Conservation (phyloP, 1,284 basidiomycete genomes). For the Taiwanofungus camphoratus region DNA sequence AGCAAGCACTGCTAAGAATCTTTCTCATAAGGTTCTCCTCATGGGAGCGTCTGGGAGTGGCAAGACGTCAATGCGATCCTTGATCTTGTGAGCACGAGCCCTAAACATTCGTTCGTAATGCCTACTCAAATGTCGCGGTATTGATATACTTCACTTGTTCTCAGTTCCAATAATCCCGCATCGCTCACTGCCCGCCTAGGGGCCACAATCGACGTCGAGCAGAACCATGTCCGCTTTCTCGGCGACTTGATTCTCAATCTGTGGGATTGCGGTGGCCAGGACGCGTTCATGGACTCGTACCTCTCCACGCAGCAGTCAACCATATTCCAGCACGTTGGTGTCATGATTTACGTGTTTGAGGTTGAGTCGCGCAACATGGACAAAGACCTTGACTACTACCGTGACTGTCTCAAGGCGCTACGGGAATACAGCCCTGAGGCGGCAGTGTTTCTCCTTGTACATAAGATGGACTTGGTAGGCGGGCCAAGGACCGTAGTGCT, state of each 20-base stretch:
- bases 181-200: constrained; percentile 88
- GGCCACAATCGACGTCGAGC: constrained; percentile 96
- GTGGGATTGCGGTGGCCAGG: constrained; percentile 99
- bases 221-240: constrained; percentile 95
- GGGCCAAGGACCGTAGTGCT: constrained; percentile 55
- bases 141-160: not conserved
- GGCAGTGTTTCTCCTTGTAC: constrained; percentile 84
- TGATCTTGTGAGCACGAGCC: constrained; percentile 81
- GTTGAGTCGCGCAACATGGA: constrained; percentile 70
- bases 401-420: constrained; percentile 79
- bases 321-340: constrained; percentile 93
- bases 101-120: not conserved
- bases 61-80: constrained; percentile 96
- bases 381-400: constrained; percentile 84
- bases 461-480: constrained; percentile 92
- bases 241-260: constrained; percentile 91
- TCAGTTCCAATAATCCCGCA: constrained; percentile 90
- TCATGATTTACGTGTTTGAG: constrained; percentile 98
- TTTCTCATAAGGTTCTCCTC: constrained; percentile 63
- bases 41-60: constrained; percentile 93
- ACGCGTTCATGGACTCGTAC: constrained; percentile 96
- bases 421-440: constrained; percentile 75
- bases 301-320: constrained; percentile 85
- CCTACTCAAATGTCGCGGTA: not conserved
- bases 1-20: not conserved